Percentiles rank a stretch among this genome's conserved stretches.
Evolutionary conservation across 1,284 basidiomycete genomes (phyloP).

Genomic region (Tilletiaria anomala): DNA sequence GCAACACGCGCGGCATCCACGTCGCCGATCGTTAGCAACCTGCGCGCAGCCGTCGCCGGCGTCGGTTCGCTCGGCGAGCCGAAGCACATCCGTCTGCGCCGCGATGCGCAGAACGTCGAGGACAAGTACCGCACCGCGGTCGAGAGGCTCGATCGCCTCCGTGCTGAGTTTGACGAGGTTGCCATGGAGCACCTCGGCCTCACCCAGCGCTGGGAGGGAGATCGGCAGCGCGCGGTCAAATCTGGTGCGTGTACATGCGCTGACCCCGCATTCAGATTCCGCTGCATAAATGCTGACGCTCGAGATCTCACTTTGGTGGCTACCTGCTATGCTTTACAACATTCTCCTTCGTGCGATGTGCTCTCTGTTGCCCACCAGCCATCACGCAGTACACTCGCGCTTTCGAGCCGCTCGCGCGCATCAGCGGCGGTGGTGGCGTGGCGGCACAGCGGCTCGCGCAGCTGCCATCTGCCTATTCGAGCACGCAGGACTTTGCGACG

Average conservation of each 20-base stretch:
- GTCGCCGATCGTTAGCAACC: constrained; percentile 1
- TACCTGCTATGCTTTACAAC: no score
- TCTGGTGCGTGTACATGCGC: no score
- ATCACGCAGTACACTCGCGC: constrained; percentile 7
- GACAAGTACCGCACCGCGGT: constrained; percentile 22
- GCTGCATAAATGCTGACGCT: no score
- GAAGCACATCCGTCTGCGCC: constrained; percentile 22
- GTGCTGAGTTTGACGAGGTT: constrained; percentile 25
- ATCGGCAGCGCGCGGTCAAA: constrained; percentile 28
- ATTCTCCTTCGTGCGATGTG: no score
- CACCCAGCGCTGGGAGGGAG: constrained; percentile 27
- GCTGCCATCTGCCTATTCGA: neutral
- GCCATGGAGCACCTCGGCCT: constrained; percentile 28
- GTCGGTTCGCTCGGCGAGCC: constrained; percentile 15
- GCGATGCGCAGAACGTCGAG: constrained; percentile 30
- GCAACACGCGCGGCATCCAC: constrained; percentile 11
- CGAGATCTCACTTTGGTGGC: no score
- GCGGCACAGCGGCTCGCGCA: neutral
- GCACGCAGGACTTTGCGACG: neutral
- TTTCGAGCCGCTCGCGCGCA: neutral
- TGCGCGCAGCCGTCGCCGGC: constrained; percentile 15
- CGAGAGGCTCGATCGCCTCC: constrained; percentile 21
- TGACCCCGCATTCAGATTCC: no score
- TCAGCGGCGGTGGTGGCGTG: neutral
- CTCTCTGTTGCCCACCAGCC: constrained; percentile 13